Evolutionary conservation across 108 stramenopile species (phyloP).

Genomic region (Seminavis robusta): DNA sequence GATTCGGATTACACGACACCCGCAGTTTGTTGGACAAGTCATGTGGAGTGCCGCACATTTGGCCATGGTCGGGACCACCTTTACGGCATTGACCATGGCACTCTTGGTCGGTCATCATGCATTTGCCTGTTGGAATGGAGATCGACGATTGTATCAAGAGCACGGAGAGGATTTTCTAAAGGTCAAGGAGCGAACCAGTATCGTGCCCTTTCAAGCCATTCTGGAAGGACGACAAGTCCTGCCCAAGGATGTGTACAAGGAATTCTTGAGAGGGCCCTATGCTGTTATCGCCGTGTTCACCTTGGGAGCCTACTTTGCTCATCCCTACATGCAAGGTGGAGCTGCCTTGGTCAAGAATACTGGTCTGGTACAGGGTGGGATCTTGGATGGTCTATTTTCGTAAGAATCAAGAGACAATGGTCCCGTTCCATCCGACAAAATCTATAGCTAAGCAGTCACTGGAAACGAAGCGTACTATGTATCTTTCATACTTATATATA

Average conservation of each 20-base stretch:
- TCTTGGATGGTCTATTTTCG: conserved; percentile 31
- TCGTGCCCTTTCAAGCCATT: conserved; percentile 91
- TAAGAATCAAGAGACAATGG: too few species aligned
- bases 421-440: too few species aligned
- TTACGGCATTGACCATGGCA: conserved; percentile 73
- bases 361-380: conserved; percentile 49
- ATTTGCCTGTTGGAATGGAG: conserved; percentile 94
- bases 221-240: conserved; percentile 82
- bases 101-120: conserved; percentile 88
- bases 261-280: conserved; percentile 90
- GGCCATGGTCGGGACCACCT: conserved; percentile 85
- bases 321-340: conserved; percentile 96
- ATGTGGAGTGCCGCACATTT: conserved; percentile 94
- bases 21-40: conserved; percentile 89
- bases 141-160: conserved; percentile 75
- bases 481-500: too few species aligned
- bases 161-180: conserved; percentile 78
- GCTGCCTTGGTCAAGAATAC: conserved; percentile 69
- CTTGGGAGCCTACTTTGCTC: conserved; percentile 90
- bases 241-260: conserved; percentile 89
- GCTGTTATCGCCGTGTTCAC: conserved; percentile 85
- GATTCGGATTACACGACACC: conserved; percentile 94
- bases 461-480: too few species aligned
- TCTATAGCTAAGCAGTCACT: too few species aligned
- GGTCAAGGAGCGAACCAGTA: conserved; percentile 76